A percentile compares a stretch with the other conserved stretches of the same genome.
Evolutionary conservation across 108 stramenopile species (phyloP).

Genomic region (Pseudonitzschia multiseries): DNA sequence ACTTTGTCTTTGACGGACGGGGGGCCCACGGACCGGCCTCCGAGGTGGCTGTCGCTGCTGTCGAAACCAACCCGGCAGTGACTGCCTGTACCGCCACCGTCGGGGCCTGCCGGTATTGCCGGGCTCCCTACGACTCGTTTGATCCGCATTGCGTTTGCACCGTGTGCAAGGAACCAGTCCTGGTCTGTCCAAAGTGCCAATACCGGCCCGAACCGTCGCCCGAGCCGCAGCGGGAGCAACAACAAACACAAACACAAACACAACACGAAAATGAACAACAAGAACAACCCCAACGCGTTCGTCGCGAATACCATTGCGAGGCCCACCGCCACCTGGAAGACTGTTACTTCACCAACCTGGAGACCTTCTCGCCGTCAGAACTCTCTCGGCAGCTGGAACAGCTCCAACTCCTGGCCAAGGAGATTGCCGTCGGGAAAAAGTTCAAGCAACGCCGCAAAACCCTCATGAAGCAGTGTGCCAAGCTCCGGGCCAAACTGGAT

Average conservation of each 20-base stretch:
- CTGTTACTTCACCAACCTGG: slow-evolving; percentile 73
- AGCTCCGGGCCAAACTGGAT: slow-evolving; percentile 37
- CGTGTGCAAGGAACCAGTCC: slow-evolving; percentile 77
- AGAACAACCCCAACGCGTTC: slow-evolving; percentile 12
- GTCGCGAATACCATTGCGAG: slow-evolving; percentile 67
- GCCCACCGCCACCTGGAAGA: slow-evolving; percentile 60
- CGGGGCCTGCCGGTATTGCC: slow-evolving; percentile 70
- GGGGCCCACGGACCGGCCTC: slow-evolving; percentile 25
- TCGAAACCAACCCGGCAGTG: background rate
- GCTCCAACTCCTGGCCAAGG: slow-evolving; percentile 35
- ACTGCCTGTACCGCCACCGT: slow-evolving; percentile 37
- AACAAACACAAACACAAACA: too few species aligned
- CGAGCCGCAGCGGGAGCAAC: background rate
- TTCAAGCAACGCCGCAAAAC: slow-evolving; percentile 75
- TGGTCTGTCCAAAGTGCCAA: slow-evolving; percentile 64
- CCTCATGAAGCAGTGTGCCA: slow-evolving; percentile 63
- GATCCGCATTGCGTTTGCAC: slow-evolving; percentile 75
- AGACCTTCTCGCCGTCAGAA: slow-evolving; percentile 42
- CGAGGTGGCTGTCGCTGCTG: slow-evolving; percentile 22
- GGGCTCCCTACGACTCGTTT: slow-evolving; percentile 64
- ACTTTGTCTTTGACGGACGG: slow-evolving; percentile 83
- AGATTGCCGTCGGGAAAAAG: slow-evolving; percentile 62
- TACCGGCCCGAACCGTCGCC: background rate
- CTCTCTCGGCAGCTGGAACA: slow-evolving; percentile 46
- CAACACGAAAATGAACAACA: slow-evolving; percentile 5